Evolutionary conservation across 352 stramenopile species (phyloP), one percentile per base, ranked within the genome.

Genomic region (Globisporangium camurandrum): DNA sequence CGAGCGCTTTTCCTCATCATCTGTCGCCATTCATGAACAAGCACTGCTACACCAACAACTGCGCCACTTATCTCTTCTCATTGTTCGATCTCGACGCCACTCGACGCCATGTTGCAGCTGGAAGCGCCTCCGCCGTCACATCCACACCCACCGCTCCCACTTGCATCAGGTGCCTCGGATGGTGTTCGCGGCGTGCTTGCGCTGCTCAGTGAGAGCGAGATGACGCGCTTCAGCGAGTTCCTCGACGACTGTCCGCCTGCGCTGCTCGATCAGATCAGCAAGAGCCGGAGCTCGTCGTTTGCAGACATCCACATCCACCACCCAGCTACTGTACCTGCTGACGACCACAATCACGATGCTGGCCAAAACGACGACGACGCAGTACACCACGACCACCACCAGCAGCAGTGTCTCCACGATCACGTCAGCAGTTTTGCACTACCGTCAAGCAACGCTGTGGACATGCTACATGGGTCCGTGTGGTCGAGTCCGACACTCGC

Each of bases 131-230:
- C n/a, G n/a, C n/a, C n/a, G n/a, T n/a, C 36, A n/a, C 36, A 41
- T n/a, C n/a, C n/a, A n/a, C 17, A 41, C 36, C 5, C 20, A 16
- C 36, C 20, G 36, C n/a, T 41, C 12, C 5, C 17, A 5, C 14
- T 41, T n/a, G 36, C 36, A 23, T 8, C 36, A 1, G 19, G 22
- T 10, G 20, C 39, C 20, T 4, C 39, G 4, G 22, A 44, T 14
- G 19, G 8, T 2, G 28, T 11, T 17, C 39, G 39, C 20, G 30
- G 26, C 19, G 34, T 26, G 37, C 48, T 54, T 20, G n/a, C 37
- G 27, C 20, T 54, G 38, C 48, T 54, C 37, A 41, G 34, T 8
- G 48, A 54, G 34, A 42, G 24, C 7, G 48, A 54, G 19, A 54
- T 54, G 48, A 9, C 38, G 27, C 41, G 27, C 19, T 40, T 54